Evolutionary conservation across 148 eudicot genomes (phyloP).

Genomic region (Silene uniflora): DNA sequence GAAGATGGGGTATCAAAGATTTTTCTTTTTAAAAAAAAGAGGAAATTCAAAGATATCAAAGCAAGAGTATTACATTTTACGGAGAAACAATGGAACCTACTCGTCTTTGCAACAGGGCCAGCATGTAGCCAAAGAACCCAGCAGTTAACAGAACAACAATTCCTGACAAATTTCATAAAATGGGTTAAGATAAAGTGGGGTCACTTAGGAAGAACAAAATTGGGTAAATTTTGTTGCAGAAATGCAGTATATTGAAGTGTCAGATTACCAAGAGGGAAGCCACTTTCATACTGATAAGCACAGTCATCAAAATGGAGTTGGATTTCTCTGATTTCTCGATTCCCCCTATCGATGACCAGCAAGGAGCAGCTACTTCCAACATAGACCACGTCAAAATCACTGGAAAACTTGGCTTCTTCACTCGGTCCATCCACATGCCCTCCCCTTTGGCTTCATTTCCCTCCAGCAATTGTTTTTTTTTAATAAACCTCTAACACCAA

Average conservation of each 20-base stretch:
- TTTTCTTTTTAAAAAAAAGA: too few relatives aligned
- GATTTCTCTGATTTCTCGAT: conserved; percentile 86
- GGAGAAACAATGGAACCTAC: conserved; percentile 58
- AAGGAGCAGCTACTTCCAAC: conserved; percentile 96
- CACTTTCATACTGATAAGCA: conserved; percentile 93
- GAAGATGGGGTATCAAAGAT: too few relatives aligned
- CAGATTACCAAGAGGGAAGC: conserved; percentile 76
- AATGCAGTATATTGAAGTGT: background rate
- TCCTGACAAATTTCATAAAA: conserved; percentile 30
- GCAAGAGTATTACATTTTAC: conserved; percentile 39
- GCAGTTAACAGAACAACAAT: conserved; percentile 62
- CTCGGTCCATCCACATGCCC: conserved; percentile 98
- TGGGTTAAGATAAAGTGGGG: conserved; percentile 4
- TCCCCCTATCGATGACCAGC: conserved; percentile 88
- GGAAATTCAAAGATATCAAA: too few relatives aligned
- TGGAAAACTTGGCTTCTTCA: conserved; percentile 93
- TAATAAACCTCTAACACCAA: too few relatives aligned
- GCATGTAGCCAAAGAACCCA: conserved; percentile 83
- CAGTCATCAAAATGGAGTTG: conserved; percentile 94
- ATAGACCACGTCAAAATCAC: conserved; percentile 91
- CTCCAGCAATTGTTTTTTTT: conserved; percentile 97
- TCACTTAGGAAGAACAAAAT: background rate
- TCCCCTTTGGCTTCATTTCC: conserved; percentile 69
- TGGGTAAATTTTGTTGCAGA: background rate
- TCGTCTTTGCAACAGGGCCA: conserved; percentile 67